A percentile compares a stretch with the other conserved stretches of the same genome.
phyloP scores from a whole-genome alignment of 2,329 filamentous ascomycete genomes.

The Capronia americana region DNA sequence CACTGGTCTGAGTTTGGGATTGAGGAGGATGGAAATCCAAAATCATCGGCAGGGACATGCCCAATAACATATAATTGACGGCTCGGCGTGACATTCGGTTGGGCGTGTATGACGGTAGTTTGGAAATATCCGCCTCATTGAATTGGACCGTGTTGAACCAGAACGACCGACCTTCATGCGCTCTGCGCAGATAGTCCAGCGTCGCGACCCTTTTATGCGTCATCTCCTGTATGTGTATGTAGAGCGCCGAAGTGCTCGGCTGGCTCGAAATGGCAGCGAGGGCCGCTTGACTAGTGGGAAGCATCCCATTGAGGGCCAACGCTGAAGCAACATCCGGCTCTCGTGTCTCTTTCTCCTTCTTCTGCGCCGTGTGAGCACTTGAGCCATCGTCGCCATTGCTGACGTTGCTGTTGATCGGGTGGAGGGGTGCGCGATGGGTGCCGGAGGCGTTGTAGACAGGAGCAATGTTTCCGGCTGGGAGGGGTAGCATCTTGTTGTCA shows the following conservation, averaged over 20 bases:
- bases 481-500: constrained; percentile 30
- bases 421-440: constrained; percentile 19
- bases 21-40: constrained; percentile 68
- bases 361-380: constrained; percentile 9
- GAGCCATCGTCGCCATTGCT: constrained; percentile 8
- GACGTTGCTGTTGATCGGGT: constrained; percentile 26
- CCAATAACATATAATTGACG: constrained; percentile 90
- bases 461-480: constrained; percentile 11
- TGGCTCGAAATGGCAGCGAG: not conserved
- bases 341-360: constrained; percentile 9
- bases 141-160: constrained; percentile 99
- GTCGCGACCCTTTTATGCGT: constrained; percentile 93
- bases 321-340: constrained; percentile 29
- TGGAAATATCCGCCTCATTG: constrained; percentile 77
- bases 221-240: constrained; percentile 78
- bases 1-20: constrained; percentile 29
- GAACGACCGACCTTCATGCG: constrained; percentile 94
- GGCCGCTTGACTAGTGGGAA: constrained; percentile 13
- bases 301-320: constrained; percentile 31
- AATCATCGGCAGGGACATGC: constrained; percentile 86
- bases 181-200: constrained; percentile 87
- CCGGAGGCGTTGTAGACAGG: constrained; percentile 14
- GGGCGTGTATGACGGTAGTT: constrained; percentile 83
- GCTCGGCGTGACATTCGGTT: constrained; percentile 87
- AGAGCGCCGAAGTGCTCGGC: constrained; percentile 47